A percentile compares a stretch with the other conserved stretches of the same genome.
Evolutionary conservation across 2,329 filamentous ascomycete genomes (phyloP).

Genomic region (Coniochaeta ligniaria): DNA sequence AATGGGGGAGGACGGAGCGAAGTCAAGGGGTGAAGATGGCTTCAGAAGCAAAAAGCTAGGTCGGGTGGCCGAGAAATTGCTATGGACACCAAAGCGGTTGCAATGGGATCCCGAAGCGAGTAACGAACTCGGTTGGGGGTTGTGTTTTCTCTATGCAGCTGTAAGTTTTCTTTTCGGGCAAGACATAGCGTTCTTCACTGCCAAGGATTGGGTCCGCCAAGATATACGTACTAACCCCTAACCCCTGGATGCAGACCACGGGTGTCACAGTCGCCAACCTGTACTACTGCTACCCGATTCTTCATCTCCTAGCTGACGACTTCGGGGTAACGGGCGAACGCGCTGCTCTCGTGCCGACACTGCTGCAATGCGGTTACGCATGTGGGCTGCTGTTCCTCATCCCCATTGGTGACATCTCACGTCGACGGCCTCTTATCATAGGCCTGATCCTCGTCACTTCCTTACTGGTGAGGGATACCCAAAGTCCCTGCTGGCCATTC

Average conservation of each 20-base stretch:
- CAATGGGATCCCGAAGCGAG: neutral
- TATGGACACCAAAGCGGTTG: neutral
- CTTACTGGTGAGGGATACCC: slow-evolving; percentile 44
- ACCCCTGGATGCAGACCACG: neutral
- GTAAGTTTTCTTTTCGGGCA: neutral
- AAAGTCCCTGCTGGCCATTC: neutral
- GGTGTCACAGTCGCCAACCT: slow-evolving; percentile 63
- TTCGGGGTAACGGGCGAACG: slow-evolving; percentile 60
- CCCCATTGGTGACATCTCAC: slow-evolving; percentile 62
- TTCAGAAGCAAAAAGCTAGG: neutral
- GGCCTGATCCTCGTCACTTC: slow-evolving; percentile 58
- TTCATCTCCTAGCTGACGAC: slow-evolving; percentile 62
- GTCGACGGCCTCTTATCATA: slow-evolving; percentile 59
- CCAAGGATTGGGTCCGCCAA: neutral
- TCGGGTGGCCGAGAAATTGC: neutral
- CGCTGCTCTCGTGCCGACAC: slow-evolving; percentile 58
- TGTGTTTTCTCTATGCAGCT: neutral
- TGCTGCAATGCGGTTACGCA: slow-evolving; percentile 71
- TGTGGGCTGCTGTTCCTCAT: slow-evolving; percentile 65
- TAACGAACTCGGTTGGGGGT: neutral
- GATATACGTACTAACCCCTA: neutral
- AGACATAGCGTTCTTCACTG: neutral
- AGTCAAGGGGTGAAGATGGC: neutral
- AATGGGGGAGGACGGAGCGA: neutral
- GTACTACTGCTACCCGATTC: slow-evolving; percentile 70